Base-by-base conservation (phyloP, 345 rosid species). In the Tarenaya hassleriana region DNA sequence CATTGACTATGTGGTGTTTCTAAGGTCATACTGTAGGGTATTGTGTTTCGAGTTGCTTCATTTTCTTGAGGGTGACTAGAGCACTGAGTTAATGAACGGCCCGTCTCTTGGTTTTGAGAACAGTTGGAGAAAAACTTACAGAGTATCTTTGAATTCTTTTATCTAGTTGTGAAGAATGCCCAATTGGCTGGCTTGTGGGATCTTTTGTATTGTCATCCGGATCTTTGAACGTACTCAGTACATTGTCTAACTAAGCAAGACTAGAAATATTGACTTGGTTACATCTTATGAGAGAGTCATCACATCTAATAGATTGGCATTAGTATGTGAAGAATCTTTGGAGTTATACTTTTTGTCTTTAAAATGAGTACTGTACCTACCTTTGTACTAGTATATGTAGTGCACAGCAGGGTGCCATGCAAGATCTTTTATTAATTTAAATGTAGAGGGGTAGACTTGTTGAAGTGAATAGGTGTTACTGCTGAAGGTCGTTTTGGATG, bases 1-100 rank as follows among this genome's bases (percentile, higher is more conserved):
- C 77, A 61, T 64, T 72, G 61, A 69, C 63, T 52, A 15, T 57
- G 32, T 33, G 10, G 34, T 56, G 8, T 63, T 41, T 16, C 56
- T 49, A 24, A 41, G 17, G n/a, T 61, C 16, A 40, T 52, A 34
- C 46, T n/a, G 5, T 24, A 5, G 29, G 14, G 13, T 7, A 7
- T 10, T 2, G 40, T 35, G 29, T 24, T 24, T 35, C 0, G 13
- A 35, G n/a, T 35, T 41, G 52, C 45, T 37, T 64, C 8, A 10
- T 49, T 51, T 35, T 45, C 4, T 34, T 63, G 60, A 45, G 27
- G n/a, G 20, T 58, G 43, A 20, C 38, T 45, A 8, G 18, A 43
- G 29, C 27, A 16, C 18, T n/a, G 56, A 34, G 41, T 31, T 34
- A 50, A 48, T 27, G 3, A 10, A 29, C 12, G n/a, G 41, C 13